Percentiles rank a stretch among this genome's conserved stretches.
Evolutionary conservation across 768 basidiomycete genomes (phyloP).

Genomic region (Tephrocybe sp.): DNA sequence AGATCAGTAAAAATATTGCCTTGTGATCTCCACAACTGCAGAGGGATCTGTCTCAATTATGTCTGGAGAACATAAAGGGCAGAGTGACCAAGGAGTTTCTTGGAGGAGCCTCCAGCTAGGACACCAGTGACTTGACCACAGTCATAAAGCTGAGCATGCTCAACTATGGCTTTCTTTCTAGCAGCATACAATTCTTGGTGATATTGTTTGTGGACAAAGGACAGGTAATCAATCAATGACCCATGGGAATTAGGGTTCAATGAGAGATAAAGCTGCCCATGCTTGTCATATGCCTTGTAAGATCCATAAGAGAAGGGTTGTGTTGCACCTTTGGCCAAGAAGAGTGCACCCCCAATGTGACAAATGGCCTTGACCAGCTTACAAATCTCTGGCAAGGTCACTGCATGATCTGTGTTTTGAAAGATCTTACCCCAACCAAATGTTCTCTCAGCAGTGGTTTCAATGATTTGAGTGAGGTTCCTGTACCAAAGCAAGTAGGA

Average conservation of each 20-base stretch:
- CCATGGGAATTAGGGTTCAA: too few species aligned
- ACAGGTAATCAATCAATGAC: too few species aligned
- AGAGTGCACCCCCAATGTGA: neutral
- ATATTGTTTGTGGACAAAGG: too few species aligned
- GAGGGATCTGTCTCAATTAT: slow-evolving; percentile 11
- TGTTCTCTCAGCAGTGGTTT: neutral
- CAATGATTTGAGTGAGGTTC: neutral
- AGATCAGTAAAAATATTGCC: slow-evolving; percentile 20
- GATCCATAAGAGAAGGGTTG: neutral
- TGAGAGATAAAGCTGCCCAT: neutral
- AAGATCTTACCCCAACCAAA: neutral
- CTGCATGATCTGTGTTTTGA: neutral
- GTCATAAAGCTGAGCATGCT: neutral
- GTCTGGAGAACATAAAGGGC: neutral
- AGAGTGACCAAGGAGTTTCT: neutral
- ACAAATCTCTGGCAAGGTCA: neutral
- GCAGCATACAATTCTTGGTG: neutral
- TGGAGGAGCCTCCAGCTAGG: neutral
- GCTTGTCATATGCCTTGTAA: neutral
- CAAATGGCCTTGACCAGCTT: neutral
- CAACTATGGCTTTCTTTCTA: neutral
- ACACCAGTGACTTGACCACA: neutral
- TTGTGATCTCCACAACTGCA: slow-evolving; percentile 8
- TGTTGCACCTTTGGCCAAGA: neutral
- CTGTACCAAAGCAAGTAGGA: neutral